phyloP scores from a whole-genome alignment of 768 basidiomycete genomes.

The Clavulina sp. region DNA sequence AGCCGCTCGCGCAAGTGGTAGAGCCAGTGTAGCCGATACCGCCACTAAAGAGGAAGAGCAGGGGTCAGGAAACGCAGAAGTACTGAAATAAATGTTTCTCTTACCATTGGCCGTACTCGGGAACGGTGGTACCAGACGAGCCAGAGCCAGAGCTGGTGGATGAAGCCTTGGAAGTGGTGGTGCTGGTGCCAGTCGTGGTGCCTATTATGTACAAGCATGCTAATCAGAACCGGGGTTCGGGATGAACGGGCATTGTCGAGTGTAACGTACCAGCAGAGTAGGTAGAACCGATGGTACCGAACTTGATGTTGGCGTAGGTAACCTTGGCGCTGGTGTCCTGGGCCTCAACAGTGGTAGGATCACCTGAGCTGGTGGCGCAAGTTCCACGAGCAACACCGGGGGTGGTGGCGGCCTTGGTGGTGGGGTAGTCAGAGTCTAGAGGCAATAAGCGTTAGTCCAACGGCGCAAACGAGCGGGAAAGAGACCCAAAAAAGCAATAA shows the following conservation, averaged over 20 bases:
- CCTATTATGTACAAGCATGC: no score
- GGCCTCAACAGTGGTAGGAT: conserved; percentile 7
- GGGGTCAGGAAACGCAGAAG: conserved; percentile 1
- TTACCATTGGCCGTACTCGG: no score
- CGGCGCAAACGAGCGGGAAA: no score
- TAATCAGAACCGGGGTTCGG: no score
- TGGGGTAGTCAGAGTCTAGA: conserved; percentile 8
- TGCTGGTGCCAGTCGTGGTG: conserved; percentile 1
- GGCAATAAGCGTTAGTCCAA: no score
- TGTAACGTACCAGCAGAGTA: no score
- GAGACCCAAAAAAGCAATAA: no score
- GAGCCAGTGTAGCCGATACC: conserved; percentile 6
- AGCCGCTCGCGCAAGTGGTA: conserved; percentile 4
- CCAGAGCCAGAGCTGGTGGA: not conserved
- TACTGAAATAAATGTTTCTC: no score
- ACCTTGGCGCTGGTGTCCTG: conserved; percentile 3
- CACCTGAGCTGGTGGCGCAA: no score
- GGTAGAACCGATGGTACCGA: conserved; percentile 8
- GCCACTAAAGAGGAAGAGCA: not conserved
- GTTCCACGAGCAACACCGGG: no score
- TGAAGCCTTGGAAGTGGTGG: not conserved
- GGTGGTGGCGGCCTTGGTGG: no score
- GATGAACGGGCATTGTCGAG: no score
- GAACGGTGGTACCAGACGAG: conserved; percentile 1
- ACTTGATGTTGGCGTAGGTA: conserved; percentile 11